Percentiles rank a stretch among this genome's conserved stretches.
These are phyloP conservation scores for Russula compacta DNA, from an alignment of 768 basidiomycete genomes.

Conservation along the genomic window DNA sequence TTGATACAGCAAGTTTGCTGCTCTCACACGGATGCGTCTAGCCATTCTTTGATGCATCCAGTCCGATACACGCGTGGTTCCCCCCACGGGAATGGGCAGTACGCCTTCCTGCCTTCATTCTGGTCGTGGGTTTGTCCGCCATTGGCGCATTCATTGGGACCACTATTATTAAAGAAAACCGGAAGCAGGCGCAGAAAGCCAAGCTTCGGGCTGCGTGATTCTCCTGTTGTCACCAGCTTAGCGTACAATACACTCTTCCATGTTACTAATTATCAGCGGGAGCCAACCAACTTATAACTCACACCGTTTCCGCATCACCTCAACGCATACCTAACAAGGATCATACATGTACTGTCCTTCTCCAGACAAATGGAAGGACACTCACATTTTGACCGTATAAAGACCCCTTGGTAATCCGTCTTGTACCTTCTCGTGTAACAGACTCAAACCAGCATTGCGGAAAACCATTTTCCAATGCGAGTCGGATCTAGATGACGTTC, in stretches of 20 bases:
- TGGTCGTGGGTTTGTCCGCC: constrained; percentile 70
- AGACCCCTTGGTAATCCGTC: constrained; percentile 74
- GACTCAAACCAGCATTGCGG: constrained; percentile 54
- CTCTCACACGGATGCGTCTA: constrained; percentile 23
- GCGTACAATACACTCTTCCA: not conserved
- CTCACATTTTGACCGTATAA: constrained; percentile 82
- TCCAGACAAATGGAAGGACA: constrained; percentile 5
- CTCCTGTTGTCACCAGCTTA: not conserved
- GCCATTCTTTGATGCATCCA: constrained; percentile 78
- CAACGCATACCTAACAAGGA: constrained; percentile 44
- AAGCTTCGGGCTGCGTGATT: constrained; percentile 48
- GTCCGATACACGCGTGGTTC: constrained; percentile 69
- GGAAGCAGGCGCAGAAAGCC: constrained; percentile 57
- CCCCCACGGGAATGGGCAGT: constrained; percentile 91
- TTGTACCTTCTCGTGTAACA: constrained; percentile 72
- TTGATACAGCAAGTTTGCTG: not conserved
- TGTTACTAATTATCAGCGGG: not conserved
- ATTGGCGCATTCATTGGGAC: constrained; percentile 75
- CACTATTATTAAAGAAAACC: constrained; percentile 67
- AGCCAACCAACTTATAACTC: not conserved
- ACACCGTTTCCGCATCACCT: constrained; percentile 28
- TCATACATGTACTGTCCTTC: not conserved
- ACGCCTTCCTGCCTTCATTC: constrained; percentile 72
- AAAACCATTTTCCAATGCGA: constrained; percentile 74
- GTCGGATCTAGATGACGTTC: constrained; percentile 55